Conservation (phyloP, 2,329 filamentous ascomycete species). For the Colletotrichum eleusines region DNA sequence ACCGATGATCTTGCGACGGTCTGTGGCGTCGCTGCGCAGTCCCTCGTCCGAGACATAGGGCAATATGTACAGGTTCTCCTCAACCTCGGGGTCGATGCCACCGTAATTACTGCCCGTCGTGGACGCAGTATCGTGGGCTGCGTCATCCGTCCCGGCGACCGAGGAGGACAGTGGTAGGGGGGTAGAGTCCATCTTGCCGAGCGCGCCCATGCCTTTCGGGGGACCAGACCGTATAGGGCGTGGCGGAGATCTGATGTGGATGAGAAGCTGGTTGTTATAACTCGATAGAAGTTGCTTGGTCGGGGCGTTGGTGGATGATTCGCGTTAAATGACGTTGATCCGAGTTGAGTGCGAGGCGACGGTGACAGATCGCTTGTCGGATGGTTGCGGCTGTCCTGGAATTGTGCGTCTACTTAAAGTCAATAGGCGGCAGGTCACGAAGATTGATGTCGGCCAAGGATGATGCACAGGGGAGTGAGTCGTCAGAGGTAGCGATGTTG, state of each 20-base stretch:
- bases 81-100: conserved; percentile 52
- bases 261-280: not conserved
- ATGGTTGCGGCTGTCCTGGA: not conserved
- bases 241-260: not conserved
- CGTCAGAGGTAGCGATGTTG: conserved; percentile 7
- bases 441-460: conserved; percentile 19
- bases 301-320: not conserved
- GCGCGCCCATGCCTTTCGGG: conserved; percentile 17
- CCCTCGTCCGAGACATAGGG: conserved; percentile 46
- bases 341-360: not conserved
- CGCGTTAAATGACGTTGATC: not conserved
- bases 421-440: not conserved
- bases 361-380: not conserved
- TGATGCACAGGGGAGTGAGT: conserved; percentile 20
- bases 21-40: conserved; percentile 42
- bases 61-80: conserved; percentile 50
- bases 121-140: conserved; percentile 12
- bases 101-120: conserved; percentile 47
- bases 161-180: conserved; percentile 19
- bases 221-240: not conserved
- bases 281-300: not conserved
- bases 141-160: conserved; percentile 3
- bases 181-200: conserved; percentile 26
- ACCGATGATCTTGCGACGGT: conserved; percentile 39
- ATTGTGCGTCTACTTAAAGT: conserved; percentile 19